These are phyloP conservation scores for Porphyridium purpureum DNA, from an alignment of 23 red algal genomes.

Conservation along the genomic window DNA sequence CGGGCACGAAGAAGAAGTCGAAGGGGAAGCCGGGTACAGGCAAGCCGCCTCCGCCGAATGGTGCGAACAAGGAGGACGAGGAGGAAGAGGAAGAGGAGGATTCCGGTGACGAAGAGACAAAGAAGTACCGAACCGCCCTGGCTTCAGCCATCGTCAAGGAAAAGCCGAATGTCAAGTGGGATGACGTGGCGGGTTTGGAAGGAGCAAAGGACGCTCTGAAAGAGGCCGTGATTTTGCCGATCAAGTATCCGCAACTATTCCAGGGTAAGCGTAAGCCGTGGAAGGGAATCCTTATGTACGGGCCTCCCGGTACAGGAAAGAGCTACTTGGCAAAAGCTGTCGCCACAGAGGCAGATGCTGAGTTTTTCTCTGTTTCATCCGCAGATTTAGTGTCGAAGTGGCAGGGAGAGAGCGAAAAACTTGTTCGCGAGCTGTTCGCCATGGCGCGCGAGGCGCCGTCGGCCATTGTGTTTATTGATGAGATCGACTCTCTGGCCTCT, in stretches of 20 bases:
- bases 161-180: slow-evolving; percentile 91
- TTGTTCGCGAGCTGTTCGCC: slow-evolving; percentile 77
- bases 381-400: slow-evolving; percentile 89
- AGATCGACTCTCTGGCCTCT: slow-evolving; percentile 88
- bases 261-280: slow-evolving; percentile 84
- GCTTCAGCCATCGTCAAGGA: slow-evolving; percentile 58
- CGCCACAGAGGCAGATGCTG: slow-evolving; percentile 83
- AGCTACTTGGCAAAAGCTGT: slow-evolving; percentile 95
- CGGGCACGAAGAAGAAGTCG: neutral
- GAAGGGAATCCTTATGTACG: slow-evolving; percentile 94
- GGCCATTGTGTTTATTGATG: slow-evolving; percentile 98
- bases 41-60: neutral
- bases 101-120: slow-evolving; percentile 19
- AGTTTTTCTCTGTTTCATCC: slow-evolving; percentile 78
- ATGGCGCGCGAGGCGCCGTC: slow-evolving; percentile 59
- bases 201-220: slow-evolving; percentile 89
- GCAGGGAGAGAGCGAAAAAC: slow-evolving; percentile 95
- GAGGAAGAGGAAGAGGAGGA: slow-evolving; percentile 11
- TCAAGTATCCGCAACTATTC: slow-evolving; percentile 81
- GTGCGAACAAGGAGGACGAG: slow-evolving; percentile 4
- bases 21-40: neutral
- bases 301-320: slow-evolving; percentile 97
- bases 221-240: slow-evolving; percentile 91
- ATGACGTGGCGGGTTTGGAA: slow-evolving; percentile 90
- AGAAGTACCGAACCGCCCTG: slow-evolving; percentile 39